phyloP scores from a whole-genome alignment of 106 monocot genomes.

The Amphibolis antarctica region DNA sequence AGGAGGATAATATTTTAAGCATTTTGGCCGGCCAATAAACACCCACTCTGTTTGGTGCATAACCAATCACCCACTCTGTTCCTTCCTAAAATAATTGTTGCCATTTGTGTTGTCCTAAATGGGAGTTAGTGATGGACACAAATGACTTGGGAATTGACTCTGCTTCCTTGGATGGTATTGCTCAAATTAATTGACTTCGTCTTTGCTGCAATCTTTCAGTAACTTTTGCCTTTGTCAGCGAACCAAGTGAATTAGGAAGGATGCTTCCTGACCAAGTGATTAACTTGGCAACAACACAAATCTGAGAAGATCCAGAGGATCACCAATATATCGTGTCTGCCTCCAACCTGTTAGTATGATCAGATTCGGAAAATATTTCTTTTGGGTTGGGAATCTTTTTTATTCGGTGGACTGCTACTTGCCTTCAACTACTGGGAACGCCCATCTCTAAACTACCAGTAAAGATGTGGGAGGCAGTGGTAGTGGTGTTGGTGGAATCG shows the following conservation, averaged over 20 bases:
- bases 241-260: too few relatives aligned
- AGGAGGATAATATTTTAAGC: too few relatives aligned
- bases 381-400: too few relatives aligned
- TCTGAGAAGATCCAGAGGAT: background rate
- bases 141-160: background rate
- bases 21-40: background rate
- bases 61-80: background rate
- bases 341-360: background rate
- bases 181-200: background rate
- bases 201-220: background rate
- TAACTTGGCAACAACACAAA: background rate
- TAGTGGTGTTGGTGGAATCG: background rate
- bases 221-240: too few relatives aligned
- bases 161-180: background rate
- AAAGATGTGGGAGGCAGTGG: background rate
- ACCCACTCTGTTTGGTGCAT: conserved; percentile 1
- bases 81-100: background rate
- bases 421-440: too few relatives aligned
- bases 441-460: too few relatives aligned
- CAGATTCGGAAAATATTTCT: background rate
- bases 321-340: background rate
- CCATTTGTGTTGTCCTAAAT: too few relatives aligned
- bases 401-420: too few relatives aligned
- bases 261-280: too few relatives aligned
- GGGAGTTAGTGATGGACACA: too few relatives aligned